phyloP scores from a whole-genome alignment of 805 yeast species.

The Starmerella davenportii region DNA sequence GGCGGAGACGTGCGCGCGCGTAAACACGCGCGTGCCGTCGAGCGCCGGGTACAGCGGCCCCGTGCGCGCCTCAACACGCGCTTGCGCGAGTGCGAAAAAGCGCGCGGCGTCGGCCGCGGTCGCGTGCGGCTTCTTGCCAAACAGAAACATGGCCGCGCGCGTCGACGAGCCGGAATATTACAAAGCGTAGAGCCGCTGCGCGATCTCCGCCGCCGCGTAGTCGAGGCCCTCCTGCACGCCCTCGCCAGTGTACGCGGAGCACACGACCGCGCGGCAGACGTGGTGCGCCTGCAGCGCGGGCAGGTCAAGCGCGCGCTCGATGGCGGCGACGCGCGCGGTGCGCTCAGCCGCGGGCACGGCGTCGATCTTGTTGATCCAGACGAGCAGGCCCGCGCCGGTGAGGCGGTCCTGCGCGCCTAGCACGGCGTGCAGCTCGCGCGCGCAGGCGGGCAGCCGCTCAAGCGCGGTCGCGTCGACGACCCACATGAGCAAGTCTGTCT shows the following conservation, averaged over 20 bases:
- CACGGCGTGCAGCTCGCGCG: slow-evolving; percentile 43
- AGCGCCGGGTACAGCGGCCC: background rate
- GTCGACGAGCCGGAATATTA: background rate
- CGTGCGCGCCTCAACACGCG: background rate
- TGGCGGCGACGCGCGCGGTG: slow-evolving; percentile 9
- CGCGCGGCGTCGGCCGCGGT: background rate
- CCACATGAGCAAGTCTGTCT: slow-evolving; percentile 65
- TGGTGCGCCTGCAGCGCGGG: slow-evolving; percentile 25
- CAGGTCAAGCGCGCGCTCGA: slow-evolving; percentile 20
- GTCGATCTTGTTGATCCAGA: slow-evolving; percentile 64
- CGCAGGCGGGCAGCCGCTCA: slow-evolving; percentile 47
- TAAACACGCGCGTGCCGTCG: background rate
- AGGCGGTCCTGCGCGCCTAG: slow-evolving; percentile 36
- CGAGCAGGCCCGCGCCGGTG: slow-evolving; percentile 47
- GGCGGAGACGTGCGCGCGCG: background rate
- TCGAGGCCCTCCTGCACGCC: slow-evolving; percentile 27
- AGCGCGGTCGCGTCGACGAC: slow-evolving; percentile 54
- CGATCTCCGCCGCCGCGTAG: slow-evolving; percentile 29
- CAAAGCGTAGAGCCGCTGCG: slow-evolving; percentile 16
- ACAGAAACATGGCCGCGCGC: background rate
- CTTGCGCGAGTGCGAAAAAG: background rate
- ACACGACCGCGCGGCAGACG: slow-evolving; percentile 26
- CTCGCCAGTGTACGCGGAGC: slow-evolving; percentile 33
- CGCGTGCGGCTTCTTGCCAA: background rate
- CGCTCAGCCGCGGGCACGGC: slow-evolving; percentile 21